Percentiles rank a stretch among this genome's conserved stretches.
phyloP scores from a whole-genome alignment of 2,329 filamentous ascomycete genomes.

The Biscogniauxia mediterranea region DNA sequence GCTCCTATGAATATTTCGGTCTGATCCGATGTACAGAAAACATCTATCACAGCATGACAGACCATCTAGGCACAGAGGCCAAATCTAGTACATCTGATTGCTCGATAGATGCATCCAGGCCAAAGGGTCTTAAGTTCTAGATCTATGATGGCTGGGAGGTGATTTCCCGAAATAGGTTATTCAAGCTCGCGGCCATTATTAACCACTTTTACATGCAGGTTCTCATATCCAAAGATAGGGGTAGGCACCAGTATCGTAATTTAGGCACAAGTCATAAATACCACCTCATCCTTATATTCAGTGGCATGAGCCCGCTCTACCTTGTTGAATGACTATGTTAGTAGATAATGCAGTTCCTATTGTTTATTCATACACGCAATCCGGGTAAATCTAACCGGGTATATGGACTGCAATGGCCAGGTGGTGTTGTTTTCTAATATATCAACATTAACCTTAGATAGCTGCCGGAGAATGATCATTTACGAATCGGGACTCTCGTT shows the following conservation, averaged over 20 bases:
- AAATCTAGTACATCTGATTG: no score
- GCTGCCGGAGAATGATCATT: constrained; percentile 18
- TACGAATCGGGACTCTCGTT: constrained; percentile 21
- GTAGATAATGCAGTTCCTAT: constrained; percentile 10
- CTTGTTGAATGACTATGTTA: constrained; percentile 8
- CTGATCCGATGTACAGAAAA: no score
- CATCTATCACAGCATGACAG: no score
- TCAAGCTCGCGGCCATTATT: background rate
- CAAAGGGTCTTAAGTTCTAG: background rate
- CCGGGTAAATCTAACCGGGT: constrained; percentile 34
- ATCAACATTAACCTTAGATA: constrained; percentile 33
- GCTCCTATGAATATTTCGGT: no score
- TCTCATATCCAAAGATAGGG: background rate
- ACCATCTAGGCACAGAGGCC: no score
- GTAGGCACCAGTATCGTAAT: background rate
- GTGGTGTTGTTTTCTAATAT: constrained; percentile 26
- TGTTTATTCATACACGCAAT: constrained; percentile 27
- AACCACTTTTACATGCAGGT: background rate
- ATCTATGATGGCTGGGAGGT: background rate
- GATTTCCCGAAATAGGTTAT: constrained; percentile 1
- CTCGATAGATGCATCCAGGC: background rate
- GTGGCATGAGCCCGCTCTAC: background rate
- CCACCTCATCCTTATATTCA: constrained; percentile 9
- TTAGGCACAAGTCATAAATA: constrained; percentile 9
- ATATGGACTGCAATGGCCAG: constrained; percentile 26